Percentiles rank a stretch among this genome's conserved stretches.
Conservation (phyloP, 1,284 basidiomycete genomes). For the Amylostereum areolatum region DNA sequence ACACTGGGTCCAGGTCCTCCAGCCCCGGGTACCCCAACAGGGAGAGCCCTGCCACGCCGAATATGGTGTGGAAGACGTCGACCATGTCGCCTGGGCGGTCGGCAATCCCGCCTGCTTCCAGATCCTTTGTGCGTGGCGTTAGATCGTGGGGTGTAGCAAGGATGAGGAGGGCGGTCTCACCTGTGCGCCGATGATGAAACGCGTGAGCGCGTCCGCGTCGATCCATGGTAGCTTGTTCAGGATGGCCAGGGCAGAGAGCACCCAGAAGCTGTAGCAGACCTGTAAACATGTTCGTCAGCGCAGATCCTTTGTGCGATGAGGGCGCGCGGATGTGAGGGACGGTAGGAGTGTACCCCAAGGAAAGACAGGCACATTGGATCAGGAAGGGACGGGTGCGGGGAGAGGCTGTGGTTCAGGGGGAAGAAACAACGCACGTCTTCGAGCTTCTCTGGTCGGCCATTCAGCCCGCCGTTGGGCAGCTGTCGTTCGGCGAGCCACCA, state of each 20-base stretch:
- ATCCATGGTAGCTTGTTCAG: conserved; percentile 87
- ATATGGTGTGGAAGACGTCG: conserved; percentile 95
- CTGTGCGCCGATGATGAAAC: conserved; percentile 88
- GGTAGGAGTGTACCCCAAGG: too few relatives aligned
- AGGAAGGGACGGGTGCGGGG: not conserved
- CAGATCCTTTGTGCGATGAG: too few relatives aligned
- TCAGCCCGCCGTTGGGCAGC: conserved; percentile 88
- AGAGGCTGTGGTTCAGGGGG: not conserved
- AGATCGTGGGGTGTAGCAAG: not conserved
- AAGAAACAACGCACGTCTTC: conserved; percentile 68
- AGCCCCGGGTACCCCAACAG: conserved; percentile 86
- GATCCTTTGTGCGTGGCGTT: conserved; percentile 50
- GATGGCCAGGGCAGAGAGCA: conserved; percentile 85
- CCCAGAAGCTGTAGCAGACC: conserved; percentile 99
- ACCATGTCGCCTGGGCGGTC: conserved; percentile 92
- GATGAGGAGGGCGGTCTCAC: conserved; percentile 31
- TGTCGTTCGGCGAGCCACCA: conserved; percentile 96
- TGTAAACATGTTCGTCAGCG: conserved; percentile 21
- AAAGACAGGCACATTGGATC: not conserved
- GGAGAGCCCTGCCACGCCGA: conserved; percentile 89
- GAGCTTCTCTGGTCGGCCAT: conserved; percentile 96
- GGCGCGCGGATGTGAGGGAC: too few relatives aligned
- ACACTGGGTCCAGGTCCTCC: conserved; percentile 86
- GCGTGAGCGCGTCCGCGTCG: conserved; percentile 72
- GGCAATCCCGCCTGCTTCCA: conserved; percentile 88